Base-by-base conservation (phyloP, 2,329 filamentous ascomycete genomes). In the Arthrobotrys megalospora region DNA sequence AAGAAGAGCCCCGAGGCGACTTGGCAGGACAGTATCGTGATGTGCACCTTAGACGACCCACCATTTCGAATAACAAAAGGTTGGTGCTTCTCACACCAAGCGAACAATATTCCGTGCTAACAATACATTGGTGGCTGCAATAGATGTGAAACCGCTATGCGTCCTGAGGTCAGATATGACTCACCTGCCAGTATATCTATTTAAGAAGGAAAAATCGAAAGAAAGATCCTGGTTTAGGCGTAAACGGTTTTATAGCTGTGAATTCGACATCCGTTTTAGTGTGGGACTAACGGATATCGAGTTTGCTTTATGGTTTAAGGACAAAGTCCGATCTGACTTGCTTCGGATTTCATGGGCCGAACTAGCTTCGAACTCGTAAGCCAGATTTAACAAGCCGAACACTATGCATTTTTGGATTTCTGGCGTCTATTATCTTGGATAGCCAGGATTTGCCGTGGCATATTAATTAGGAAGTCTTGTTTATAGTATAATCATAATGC, bases 261-360 rank as follows among this genome's bases (percentile, higher is more conserved):
- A 32, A 19, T 64, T 64, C 43, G 60, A 64, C 14, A 64, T 64
- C 5, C 11, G 47, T 8, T 32, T 64, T 2, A 47, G 24, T n/a
- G 43, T 64, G 11, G 43, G 60, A n/a, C 21, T 64, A 19, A 64
- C 60, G 11, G 38, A 48, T 32, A 48, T 64, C 24, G 60, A 64
- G 38, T 47, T 64, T 48, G 60, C 60, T 8, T 41, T 64, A 34
- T 64, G 60, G 60, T 64, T 64, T n/a, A 34, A 64, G 12, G 60
- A 48, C 14, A 47, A 48, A 24, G 12, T 64, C 6, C 60, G 60
- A 21, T 64, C 60, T 32, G 60, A 64, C 19, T 47, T 48, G 19
- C 60, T 64, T 14, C 32, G 24, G 21, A 34, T 64, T 16, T 16
- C 8, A 6, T 64, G 60, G 60, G 16, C 38, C 6, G 38, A 47